Conservation (phyloP, 345 rosid genomes). For the Camelina neglecta region DNA sequence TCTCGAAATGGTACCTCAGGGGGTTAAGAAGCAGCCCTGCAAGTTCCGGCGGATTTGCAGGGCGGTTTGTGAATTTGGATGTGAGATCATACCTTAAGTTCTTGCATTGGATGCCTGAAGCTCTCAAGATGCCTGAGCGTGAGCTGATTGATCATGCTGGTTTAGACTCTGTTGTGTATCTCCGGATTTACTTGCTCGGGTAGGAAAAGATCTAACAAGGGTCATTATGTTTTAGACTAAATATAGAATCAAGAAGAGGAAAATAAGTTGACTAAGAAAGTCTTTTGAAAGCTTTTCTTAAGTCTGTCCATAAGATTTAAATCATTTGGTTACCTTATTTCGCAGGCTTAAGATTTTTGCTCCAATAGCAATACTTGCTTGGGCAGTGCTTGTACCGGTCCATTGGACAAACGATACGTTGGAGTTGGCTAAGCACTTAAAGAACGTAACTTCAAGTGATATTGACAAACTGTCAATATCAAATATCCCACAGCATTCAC, state of each 20-base stretch:
- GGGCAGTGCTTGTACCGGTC: constrained; percentile 83
- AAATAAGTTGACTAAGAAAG: constrained; percentile 10
- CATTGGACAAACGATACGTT: constrained; percentile 66
- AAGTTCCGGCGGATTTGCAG: constrained; percentile 56
- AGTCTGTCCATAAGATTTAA: background rate
- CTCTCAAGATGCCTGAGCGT: constrained; percentile 91
- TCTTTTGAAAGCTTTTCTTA: constrained; percentile 5
- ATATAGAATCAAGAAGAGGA: constrained; percentile 12
- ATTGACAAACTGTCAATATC: constrained; percentile 93
- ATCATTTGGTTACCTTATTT: constrained; percentile 9
- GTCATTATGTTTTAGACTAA: constrained; percentile 9
- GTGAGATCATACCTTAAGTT: constrained; percentile 68
- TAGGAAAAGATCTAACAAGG: constrained; percentile 26
- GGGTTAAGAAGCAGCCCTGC: constrained; percentile 79
- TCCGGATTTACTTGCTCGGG: constrained; percentile 95
- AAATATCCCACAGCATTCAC: constrained; percentile 66
- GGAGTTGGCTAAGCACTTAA: constrained; percentile 40
- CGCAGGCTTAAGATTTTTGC: constrained; percentile 86
- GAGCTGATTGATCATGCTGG: constrained; percentile 99
- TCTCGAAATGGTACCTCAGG: constrained; percentile 94
- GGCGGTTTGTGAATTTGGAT: constrained; percentile 76
- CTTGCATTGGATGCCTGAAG: constrained; percentile 93
- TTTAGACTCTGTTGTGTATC: constrained; percentile 89
- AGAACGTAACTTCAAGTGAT: constrained; percentile 75
- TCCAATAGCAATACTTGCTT: constrained; percentile 76